These are phyloP conservation scores for Blastobotrys robertii DNA, from an alignment of 805 yeast species.

Conservation along the genomic window DNA sequence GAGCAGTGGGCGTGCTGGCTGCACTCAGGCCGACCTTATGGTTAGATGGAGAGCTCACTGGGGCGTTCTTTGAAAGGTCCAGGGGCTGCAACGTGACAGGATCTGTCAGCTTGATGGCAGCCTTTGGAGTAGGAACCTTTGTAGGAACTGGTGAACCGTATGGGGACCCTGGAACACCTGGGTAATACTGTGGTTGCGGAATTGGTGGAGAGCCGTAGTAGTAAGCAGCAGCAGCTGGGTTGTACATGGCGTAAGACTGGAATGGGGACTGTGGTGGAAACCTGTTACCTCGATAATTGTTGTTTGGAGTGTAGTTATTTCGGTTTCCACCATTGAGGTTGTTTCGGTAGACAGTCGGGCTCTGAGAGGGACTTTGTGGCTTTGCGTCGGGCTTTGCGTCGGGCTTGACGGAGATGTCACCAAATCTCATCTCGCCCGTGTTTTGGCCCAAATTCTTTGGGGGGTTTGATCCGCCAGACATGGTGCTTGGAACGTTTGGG, in stretches of 20 bases:
- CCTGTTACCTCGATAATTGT: no score
- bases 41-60: background rate
- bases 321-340: no score
- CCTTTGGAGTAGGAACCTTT: slow-evolving; percentile 12
- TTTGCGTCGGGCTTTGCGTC: background rate
- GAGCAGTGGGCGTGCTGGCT: slow-evolving; percentile 1
- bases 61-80: slow-evolving; percentile 7
- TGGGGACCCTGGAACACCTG: slow-evolving; percentile 1
- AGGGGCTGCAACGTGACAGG: slow-evolving; percentile 21
- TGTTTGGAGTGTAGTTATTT: no score
- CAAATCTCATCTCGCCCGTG: slow-evolving; percentile 9
- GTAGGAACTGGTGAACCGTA: slow-evolving; percentile 1
- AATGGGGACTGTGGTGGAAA: no score
- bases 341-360: no score
- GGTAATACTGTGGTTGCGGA: slow-evolving; percentile 2
- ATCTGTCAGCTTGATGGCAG: slow-evolving; percentile 16
- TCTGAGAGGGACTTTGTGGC: no score
- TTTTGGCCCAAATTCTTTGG: slow-evolving; percentile 9
- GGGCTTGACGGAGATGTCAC: slow-evolving; percentile 9
- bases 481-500: background rate
- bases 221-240: no score
- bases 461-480: slow-evolving; percentile 11
- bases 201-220: slow-evolving; percentile 1
- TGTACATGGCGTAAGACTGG: no score
- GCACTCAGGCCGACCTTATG: background rate